These are phyloP conservation scores for Beta corolliflora DNA, from an alignment of 179 eudicot species.

Conservation along the genomic window DNA sequence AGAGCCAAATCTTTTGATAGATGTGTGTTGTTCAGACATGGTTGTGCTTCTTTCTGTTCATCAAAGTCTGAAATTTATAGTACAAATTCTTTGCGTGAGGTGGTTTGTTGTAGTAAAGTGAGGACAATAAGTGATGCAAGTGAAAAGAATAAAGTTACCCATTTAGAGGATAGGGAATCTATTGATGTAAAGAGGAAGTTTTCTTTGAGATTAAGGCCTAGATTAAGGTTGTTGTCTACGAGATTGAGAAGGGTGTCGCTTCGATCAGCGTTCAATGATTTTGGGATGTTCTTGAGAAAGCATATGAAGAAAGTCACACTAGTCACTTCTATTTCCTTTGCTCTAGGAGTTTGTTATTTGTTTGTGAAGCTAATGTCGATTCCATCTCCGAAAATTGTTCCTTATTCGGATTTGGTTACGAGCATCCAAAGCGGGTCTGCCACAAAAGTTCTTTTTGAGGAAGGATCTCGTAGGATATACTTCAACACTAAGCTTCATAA, in stretches of 20 bases:
- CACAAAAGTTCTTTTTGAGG: conserved; percentile 77
- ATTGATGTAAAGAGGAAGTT: conserved; percentile 46
- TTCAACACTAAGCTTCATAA: conserved; percentile 46
- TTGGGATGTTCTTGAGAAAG: conserved; percentile 68
- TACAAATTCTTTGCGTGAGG: conserved; percentile 29
- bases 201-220: conserved; percentile 66
- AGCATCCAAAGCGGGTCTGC: conserved; percentile 70
- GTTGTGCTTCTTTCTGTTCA: conserved; percentile 36
- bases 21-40: conserved; percentile 33
- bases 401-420: conserved; percentile 78
- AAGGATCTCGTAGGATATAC: conserved; percentile 84
- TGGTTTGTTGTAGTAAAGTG: conserved; percentile 37
- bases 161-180: conserved; percentile 37
- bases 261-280: conserved; percentile 51
- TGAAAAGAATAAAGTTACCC: conserved; percentile 36
- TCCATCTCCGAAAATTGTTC: conserved; percentile 72
- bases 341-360: conserved; percentile 69
- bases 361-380: conserved; percentile 65
- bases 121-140: conserved; percentile 42
- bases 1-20: conserved; percentile 36
- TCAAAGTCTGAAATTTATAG: conserved; percentile 33
- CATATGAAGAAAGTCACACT: conserved; percentile 58
- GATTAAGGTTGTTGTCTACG: conserved; percentile 57
- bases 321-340: conserved; percentile 51
- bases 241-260: conserved; percentile 53